Base-by-base conservation (phyloP, 2,329 filamentous ascomycete species). In the Plectosphaerella cucumerina region DNA sequence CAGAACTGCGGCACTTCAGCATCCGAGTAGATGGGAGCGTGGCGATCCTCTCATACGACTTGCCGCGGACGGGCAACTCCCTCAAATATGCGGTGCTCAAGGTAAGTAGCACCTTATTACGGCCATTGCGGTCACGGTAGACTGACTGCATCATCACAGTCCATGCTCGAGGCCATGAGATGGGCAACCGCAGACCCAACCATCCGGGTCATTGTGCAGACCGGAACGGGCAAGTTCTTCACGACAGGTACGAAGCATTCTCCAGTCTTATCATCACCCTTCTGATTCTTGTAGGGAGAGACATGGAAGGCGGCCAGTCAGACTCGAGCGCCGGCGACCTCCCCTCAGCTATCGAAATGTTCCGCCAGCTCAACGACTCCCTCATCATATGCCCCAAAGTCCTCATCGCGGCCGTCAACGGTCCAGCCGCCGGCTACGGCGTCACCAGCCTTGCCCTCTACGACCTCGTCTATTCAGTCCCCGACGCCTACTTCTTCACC, bases 381-480 rank as follows among this genome's bases (percentile, higher is more conserved):
- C 41, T 50, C 37, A 50, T 50, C 26, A 45, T 21, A 11, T 53
- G 48, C 21, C 39, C 48, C 48, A 50, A 50, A 23, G 18, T 45
- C 41, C 48, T 50, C 42, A 50, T 50, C 21, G 48, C 48, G 10
- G 48, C 48, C 14, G 48, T 50, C 48, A 50, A 50, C 48, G 48
- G 48, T 6, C 48, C 48, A 6, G 48, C 48, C 8, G 42, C 21
- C 42, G 48, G 48, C 48, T 50, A 50, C 33, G 48, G 48, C 22
- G 33, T 33, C n/a, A 50, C 48, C 8, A 44, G 39, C 6, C 48
- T 50, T 10, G 48, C 41, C n/a, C 41, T 50, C 14, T 50, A 44
- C 42, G 48, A 50, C 26, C 48, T 50, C 39, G 48, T 50, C 23
- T 50, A 50, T 41, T 34, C 48, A 23, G 41, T 50, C 20, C 48